These are phyloP conservation scores for Plasmodium berghei DNA, from an alignment of 169 alveolate species.

Conservation along the genomic window DNA sequence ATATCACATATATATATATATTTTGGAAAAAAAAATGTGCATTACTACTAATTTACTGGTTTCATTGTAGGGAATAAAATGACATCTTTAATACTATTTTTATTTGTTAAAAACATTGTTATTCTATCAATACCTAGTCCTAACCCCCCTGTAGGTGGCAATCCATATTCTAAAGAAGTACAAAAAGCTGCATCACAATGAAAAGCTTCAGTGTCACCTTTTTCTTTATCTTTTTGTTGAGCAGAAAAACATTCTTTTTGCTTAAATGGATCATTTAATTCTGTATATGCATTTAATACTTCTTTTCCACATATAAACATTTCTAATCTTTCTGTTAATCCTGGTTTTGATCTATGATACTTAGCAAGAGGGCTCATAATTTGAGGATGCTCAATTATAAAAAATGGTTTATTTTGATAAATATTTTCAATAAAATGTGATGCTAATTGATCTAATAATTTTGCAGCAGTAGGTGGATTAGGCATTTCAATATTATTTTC, in stretches of 20 bases:
- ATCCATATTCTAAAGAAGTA: conserved; percentile 94
- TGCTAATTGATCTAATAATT: conserved; percentile 80
- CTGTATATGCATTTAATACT: conserved; percentile 98
- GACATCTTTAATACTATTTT: conserved; percentile 90
- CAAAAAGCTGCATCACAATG: conserved; percentile 94
- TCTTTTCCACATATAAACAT: conserved; percentile 97
- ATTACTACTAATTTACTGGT: neutral
- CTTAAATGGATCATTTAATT: conserved; percentile 97
- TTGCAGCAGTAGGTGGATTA: conserved; percentile 79
- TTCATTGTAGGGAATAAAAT: conserved; percentile 77
- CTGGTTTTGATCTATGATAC: conserved; percentile 94
- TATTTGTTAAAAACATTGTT: conserved; percentile 94
- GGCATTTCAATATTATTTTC: conserved; percentile 84
- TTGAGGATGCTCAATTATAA: conserved; percentile 98
- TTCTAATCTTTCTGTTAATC: conserved; percentile 97
- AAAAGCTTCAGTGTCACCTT: conserved; percentile 92
- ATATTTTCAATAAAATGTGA: conserved; percentile 95
- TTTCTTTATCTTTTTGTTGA: conserved; percentile 87
- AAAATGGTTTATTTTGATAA: conserved; percentile 92
- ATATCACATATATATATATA: too few relatives aligned
- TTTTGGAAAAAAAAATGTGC: too few relatives aligned
- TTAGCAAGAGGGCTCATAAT: conserved; percentile 99
- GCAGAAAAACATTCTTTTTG: conserved; percentile 94
- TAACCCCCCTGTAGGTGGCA: conserved; percentile 98
- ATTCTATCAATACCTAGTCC: conserved; percentile 97